phyloP scores from a whole-genome alignment of 1,284 basidiomycete genomes.

The Inonotus obliquus region DNA sequence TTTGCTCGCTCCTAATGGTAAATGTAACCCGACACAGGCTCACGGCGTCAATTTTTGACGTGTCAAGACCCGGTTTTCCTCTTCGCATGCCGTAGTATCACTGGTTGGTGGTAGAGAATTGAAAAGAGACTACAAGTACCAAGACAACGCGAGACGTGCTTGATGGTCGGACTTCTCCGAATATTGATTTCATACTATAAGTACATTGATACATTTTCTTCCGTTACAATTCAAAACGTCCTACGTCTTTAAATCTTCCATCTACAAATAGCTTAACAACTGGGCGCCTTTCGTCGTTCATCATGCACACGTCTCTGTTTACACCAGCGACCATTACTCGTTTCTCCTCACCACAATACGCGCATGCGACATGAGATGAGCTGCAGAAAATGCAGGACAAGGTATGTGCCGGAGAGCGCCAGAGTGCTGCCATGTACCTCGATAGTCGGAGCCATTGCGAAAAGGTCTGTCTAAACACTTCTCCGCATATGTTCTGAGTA shows the following conservation, averaged over 20 bases:
- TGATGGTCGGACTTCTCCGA: too few relatives aligned
- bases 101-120: too few relatives aligned
- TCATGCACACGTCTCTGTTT: not conserved
- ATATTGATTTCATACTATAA: not conserved
- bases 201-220: not conserved
- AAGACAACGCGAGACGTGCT: too few relatives aligned
- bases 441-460: not conserved
- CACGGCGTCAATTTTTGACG: too few relatives aligned
- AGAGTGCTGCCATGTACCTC: constrained; percentile 36
- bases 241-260: constrained; percentile 14
- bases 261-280: constrained; percentile 8
- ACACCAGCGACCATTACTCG: not conserved
- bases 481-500: not conserved
- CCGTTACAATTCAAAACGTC: not conserved
- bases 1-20: too few relatives aligned
- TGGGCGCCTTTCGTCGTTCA: not conserved
- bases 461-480: not conserved
- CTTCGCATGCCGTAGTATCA: too few relatives aligned
- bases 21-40: too few relatives aligned
- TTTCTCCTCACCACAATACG: not conserved
- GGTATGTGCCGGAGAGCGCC: constrained; percentile 49
- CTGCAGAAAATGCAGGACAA: not conserved
- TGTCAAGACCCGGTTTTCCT: too few relatives aligned
- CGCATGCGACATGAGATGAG: not conserved
- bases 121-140: too few relatives aligned